A percentile compares a stretch with the other conserved stretches of the same genome.
phyloP scores from a whole-genome alignment of 257 asterid genomes.

The Nyctanthes arbortristis region DNA sequence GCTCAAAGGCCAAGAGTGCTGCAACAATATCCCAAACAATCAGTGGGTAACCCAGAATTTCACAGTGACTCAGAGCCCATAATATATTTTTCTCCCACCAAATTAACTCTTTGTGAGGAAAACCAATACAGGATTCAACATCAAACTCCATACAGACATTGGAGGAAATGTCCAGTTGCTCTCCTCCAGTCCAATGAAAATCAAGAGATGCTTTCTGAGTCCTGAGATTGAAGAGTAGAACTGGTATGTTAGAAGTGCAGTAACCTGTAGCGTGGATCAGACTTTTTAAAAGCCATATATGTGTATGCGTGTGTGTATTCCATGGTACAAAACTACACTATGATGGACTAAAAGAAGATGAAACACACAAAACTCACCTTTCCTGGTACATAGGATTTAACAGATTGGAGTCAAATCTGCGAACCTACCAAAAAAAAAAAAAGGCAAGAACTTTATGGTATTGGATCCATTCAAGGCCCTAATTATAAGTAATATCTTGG shows the following conservation, averaged over 20 bases:
- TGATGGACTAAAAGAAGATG: constrained; percentile 14
- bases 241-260: constrained; percentile 9
- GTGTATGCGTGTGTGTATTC: no score
- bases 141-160: constrained; percentile 36
- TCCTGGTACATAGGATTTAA: constrained; percentile 87
- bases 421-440: constrained; percentile 76
- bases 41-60: constrained; percentile 49
- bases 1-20: constrained; percentile 70
- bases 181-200: constrained; percentile 92
- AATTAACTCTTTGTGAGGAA: constrained; percentile 56
- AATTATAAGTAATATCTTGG: constrained; percentile 16
- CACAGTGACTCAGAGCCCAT: constrained; percentile 62
- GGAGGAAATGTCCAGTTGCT: constrained; percentile 58
- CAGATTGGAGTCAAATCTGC: constrained; percentile 54
- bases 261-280: no score
- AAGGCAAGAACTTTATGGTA: constrained; percentile 14
- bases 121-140: constrained; percentile 47
- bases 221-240: constrained; percentile 39
- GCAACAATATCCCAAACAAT: constrained; percentile 76
- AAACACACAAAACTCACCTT: constrained; percentile 48
- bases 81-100: constrained; percentile 68
- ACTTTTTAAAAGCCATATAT: no score
- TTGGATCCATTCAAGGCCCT: constrained; percentile 9
- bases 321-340: neutral
- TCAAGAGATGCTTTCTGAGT: constrained; percentile 69